Conservation (phyloP, 2,329 filamentous ascomycete genomes). For the Albifimbria verrucaria region DNA sequence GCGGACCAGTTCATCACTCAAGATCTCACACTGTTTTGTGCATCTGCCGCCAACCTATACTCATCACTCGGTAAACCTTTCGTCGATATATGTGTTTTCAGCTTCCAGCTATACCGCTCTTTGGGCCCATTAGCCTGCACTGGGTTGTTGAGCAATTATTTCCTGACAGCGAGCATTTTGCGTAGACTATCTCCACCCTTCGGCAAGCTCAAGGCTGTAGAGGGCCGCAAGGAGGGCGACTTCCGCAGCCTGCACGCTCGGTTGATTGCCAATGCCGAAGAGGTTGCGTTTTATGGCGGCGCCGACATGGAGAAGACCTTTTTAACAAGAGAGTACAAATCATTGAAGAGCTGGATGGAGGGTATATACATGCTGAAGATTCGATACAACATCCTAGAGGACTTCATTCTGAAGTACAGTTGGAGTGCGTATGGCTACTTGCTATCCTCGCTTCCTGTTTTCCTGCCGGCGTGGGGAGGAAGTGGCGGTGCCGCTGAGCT, state of each 20-base stretch:
- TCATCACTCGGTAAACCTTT: conserved; percentile 97
- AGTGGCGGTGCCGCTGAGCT: conserved; percentile 71
- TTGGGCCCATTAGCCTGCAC: conserved; percentile 84
- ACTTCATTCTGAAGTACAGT: conserved; percentile 96
- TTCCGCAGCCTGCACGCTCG: conserved; percentile 89
- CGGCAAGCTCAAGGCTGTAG: conserved; percentile 92
- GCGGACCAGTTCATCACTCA: conserved; percentile 98
- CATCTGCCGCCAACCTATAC: conserved; percentile 86
- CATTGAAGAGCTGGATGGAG: conserved; percentile 95
- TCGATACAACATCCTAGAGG: conserved; percentile 96
- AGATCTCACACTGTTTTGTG: conserved; percentile 92
- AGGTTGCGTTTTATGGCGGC: conserved; percentile 95
- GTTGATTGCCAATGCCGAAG: conserved; percentile 93
- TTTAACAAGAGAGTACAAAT: conserved; percentile 86
- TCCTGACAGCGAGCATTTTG: conserved; percentile 86
- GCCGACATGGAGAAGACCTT: conserved; percentile 94
- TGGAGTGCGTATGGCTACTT: conserved; percentile 98
- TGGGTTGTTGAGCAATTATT: conserved; percentile 87
- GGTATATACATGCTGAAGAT: conserved; percentile 97
- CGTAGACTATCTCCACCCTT: conserved; percentile 90
- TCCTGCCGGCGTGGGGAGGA: conserved; percentile 91
- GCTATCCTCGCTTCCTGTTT: conserved; percentile 87
- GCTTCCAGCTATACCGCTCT: conserved; percentile 92
- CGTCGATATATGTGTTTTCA: conserved; percentile 96
- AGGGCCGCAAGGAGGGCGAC: conserved; percentile 91